These are phyloP conservation scores for Chaetomium sp. DNA, from an alignment of 2,329 filamentous ascomycete species.

Conservation along the genomic window DNA sequence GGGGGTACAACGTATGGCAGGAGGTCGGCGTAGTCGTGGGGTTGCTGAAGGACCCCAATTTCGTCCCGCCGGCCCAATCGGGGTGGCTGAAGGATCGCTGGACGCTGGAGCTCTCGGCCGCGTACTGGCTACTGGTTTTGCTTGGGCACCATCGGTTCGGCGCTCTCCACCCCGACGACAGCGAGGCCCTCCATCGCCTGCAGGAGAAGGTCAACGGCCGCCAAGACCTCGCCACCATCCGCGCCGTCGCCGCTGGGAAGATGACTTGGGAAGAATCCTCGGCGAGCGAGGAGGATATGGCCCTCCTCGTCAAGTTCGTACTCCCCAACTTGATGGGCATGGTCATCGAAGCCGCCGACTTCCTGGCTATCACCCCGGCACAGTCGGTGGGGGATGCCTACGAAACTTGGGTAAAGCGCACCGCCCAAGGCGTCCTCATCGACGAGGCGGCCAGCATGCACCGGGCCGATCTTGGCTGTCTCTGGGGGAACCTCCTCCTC, in stretches of 20 bases:
- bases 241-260: not conserved
- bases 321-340: not conserved
- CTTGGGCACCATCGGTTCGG: not conserved
- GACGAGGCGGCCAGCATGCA: conserved; percentile 4
- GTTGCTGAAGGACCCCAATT: not conserved
- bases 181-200: not conserved
- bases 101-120: not conserved
- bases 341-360: not conserved
- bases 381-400: not conserved
- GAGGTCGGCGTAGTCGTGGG: not conserved
- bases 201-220: not conserved
- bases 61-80: not conserved
- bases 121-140: not conserved
- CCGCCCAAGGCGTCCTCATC: not conserved
- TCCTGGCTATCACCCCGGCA: not conserved
- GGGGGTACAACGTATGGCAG: not conserved
- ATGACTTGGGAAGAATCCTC: not conserved
- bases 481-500: not conserved
- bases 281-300: not conserved
- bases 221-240: not conserved
- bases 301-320: not conserved
- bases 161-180: not conserved
- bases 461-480: not conserved
- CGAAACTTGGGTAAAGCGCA: not conserved
- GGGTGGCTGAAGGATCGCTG: not conserved